These are phyloP conservation scores for Prunus yedoensis DNA, from an alignment of 331 rosid genomes.

Conservation along the genomic window DNA sequence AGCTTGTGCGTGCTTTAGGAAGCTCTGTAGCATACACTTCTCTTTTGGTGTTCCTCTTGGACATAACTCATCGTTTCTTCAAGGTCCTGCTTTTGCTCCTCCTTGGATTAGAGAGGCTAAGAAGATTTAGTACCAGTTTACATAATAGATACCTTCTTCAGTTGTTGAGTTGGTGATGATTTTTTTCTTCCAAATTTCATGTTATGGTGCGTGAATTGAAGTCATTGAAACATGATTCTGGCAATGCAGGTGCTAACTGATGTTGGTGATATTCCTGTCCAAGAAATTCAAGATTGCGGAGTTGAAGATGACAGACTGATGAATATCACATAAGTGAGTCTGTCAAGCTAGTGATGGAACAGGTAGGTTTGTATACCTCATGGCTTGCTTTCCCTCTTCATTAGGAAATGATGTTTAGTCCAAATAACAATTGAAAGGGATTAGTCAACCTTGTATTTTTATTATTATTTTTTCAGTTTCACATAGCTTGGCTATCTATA, in stretches of 20 bases:
- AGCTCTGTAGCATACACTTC: constrained; percentile 71
- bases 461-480: too few relatives aligned
- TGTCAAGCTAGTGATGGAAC: constrained; percentile 90
- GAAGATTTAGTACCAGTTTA: too few relatives aligned
- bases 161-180: background rate
- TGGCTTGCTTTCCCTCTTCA: too few relatives aligned
- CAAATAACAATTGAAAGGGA: too few relatives aligned
- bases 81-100: constrained; percentile 96
- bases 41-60: constrained; percentile 89
- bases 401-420: too few relatives aligned
- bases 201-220: background rate
- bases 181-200: background rate
- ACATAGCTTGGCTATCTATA: too few relatives aligned
- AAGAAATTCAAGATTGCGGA: constrained; percentile 80
- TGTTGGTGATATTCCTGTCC: constrained; percentile 92
- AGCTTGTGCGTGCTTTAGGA: constrained; percentile 30
- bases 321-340: constrained; percentile 80
- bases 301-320: constrained; percentile 81
- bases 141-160: too few relatives aligned
- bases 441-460: too few relatives aligned
- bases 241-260: constrained; percentile 48
- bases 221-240: too few relatives aligned
- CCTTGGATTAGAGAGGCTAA: constrained; percentile 88
- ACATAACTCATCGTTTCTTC: constrained; percentile 93
- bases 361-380: constrained; percentile 35